These are phyloP conservation scores for Nectriaceae sp. DNA, from an alignment of 2,329 filamentous ascomycete species.

Conservation along the genomic window DNA sequence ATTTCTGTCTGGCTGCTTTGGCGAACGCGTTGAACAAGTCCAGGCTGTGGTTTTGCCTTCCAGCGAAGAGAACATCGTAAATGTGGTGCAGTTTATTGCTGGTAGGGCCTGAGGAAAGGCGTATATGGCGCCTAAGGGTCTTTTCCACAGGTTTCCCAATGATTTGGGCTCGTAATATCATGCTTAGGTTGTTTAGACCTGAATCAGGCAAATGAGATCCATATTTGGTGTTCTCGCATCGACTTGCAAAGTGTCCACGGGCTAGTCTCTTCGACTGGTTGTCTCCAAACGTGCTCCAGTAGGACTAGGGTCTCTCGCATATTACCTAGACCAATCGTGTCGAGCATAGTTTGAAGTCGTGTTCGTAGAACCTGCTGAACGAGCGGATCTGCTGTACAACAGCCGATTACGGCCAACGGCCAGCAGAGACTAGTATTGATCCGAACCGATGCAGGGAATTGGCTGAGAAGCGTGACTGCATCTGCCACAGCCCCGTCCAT, in stretches of 20 bases:
- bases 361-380: slow-evolving; percentile 38
- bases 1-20: too few species aligned
- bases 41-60: too few species aligned
- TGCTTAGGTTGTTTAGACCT: too few species aligned
- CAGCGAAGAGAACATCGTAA: too few species aligned
- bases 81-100: too few species aligned
- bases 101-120: too few species aligned
- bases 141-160: too few species aligned
- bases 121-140: too few species aligned
- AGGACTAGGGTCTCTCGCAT: slow-evolving; percentile 45
- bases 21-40: too few species aligned
- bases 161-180: too few species aligned
- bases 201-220: slow-evolving; percentile 52
- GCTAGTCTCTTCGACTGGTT: slow-evolving; percentile 30
- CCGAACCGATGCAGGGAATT: slow-evolving; percentile 34
- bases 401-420: slow-evolving; percentile 41
- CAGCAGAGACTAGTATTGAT: slow-evolving; percentile 44
- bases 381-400: slow-evolving; percentile 34
- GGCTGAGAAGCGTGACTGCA: slow-evolving; percentile 32
- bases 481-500: slow-evolving; percentile 32
- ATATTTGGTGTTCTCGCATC: slow-evolving; percentile 49
- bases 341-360: slow-evolving; percentile 36
- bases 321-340: slow-evolving; percentile 45
- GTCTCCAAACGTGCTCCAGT: slow-evolving; percentile 45
- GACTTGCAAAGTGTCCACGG: slow-evolving; percentile 47